Percentiles rank a stretch among this genome's conserved stretches.
Conservation (phyloP, 169 alveolate genomes). For the Blepharisma undulans region DNA sequence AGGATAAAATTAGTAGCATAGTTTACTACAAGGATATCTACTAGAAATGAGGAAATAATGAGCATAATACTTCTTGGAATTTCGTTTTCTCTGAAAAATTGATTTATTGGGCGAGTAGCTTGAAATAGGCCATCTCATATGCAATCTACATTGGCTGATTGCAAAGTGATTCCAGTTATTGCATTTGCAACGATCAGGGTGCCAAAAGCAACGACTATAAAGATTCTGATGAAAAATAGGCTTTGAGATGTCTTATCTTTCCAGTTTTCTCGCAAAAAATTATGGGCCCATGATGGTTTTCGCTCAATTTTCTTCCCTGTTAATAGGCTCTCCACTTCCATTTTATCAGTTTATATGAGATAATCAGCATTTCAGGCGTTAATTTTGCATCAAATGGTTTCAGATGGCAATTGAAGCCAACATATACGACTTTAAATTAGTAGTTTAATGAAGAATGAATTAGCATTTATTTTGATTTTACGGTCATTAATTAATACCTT, state of each 20-base stretch:
- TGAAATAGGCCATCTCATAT: slow-evolving; percentile 7
- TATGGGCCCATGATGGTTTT: neutral
- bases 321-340: neutral
- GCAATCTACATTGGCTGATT: neutral
- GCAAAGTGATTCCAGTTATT: slow-evolving; percentile 3
- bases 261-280: neutral
- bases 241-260: neutral
- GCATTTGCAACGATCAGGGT: neutral
- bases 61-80: neutral
- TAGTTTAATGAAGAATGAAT: too few relatives aligned
- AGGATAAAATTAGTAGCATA: neutral
- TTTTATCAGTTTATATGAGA: neutral
- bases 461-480: neutral
- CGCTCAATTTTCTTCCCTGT: neutral
- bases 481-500: neutral
- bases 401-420: neutral
- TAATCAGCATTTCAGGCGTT: neutral
- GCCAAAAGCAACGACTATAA: neutral
- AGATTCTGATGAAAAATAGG: neutral
- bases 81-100: neutral
- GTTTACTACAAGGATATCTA: neutral
- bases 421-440: too few relatives aligned
- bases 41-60: slow-evolving; percentile 1
- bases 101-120: neutral
- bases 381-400: neutral